Percentiles rank a stretch among this genome's conserved stretches.
Conservation (phyloP, 192 early-diverging fungal species). For the Obelidium mucronatum region DNA sequence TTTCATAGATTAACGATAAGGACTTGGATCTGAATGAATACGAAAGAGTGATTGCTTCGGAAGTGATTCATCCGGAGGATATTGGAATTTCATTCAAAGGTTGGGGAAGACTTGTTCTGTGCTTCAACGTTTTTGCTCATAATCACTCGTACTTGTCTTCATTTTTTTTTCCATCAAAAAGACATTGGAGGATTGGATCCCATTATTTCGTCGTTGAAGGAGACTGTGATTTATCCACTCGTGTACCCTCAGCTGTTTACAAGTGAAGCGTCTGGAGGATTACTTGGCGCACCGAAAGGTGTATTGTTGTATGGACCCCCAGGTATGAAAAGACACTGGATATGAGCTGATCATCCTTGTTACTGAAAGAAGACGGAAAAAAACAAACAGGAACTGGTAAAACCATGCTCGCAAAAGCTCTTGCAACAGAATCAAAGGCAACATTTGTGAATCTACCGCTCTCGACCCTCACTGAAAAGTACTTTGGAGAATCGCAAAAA, state of each 20-base stretch:
- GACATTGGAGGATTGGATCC: slow-evolving; percentile 94
- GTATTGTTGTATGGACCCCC: slow-evolving; percentile 96
- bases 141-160: not conserved
- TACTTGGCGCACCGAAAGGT: slow-evolving; percentile 93
- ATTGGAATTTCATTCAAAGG: slow-evolving; percentile 84
- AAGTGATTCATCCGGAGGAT: slow-evolving; percentile 94
- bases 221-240: slow-evolving; percentile 96
- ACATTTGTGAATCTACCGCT: slow-evolving; percentile 98
- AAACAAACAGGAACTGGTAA: slow-evolving; percentile 81
- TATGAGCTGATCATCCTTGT: not conserved
- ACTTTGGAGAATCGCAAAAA: slow-evolving; percentile 50
- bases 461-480: slow-evolving; percentile 85
- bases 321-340: slow-evolving; percentile 47
- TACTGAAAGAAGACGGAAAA: not conserved
- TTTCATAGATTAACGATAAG: slow-evolving; percentile 46
- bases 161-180: slow-evolving; percentile 23
- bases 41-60: slow-evolving; percentile 92
- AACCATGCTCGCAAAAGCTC: slow-evolving; percentile 98
- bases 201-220: slow-evolving; percentile 89
- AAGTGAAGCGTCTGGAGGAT: slow-evolving; percentile 73
- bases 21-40: slow-evolving; percentile 88
- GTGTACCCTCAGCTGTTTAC: slow-evolving; percentile 89
- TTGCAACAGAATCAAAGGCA: slow-evolving; percentile 96
- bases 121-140: too few relatives aligned
- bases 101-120: slow-evolving; percentile 43